Evolutionary conservation across 208 protist genomes (phyloP).

Genomic region (Wallacemonas collosoma): DNA sequence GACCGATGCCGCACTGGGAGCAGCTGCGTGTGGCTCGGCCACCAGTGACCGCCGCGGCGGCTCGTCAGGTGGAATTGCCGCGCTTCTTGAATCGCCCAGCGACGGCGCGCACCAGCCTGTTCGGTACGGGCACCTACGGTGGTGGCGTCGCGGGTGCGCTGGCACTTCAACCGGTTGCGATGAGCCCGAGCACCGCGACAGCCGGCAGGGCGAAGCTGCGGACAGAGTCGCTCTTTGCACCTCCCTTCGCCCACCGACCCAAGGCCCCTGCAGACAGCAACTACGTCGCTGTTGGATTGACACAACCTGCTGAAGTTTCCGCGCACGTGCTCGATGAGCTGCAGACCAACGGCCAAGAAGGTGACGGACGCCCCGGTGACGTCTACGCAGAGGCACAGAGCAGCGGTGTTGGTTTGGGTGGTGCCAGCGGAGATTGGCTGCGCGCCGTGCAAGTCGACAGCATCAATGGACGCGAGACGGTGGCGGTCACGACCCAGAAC

Average conservation of each 20-base stretch:
- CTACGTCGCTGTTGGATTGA: slow-evolving; percentile 6
- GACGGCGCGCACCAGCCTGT: not conserved
- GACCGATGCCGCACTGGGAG: slow-evolving; percentile 3
- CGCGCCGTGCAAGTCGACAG: too few relatives aligned
- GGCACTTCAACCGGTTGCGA: not conserved
- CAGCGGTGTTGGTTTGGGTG: too few relatives aligned
- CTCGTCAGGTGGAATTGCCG: not conserved
- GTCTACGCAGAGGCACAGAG: too few relatives aligned
- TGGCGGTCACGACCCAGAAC: too few relatives aligned
- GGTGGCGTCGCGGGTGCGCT: too few relatives aligned
- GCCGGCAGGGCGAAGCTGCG: not conserved
- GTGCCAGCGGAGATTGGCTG: too few relatives aligned
- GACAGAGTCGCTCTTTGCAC: slow-evolving; percentile 13
- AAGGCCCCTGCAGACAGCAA: not conserved
- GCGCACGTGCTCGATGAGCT: not conserved
- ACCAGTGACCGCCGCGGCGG: not conserved
- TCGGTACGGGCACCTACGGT: too few relatives aligned
- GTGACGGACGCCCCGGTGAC: too few relatives aligned
- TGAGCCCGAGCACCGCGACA: not conserved
- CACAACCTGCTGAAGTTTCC: not conserved
- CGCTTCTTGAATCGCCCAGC: slow-evolving; percentile 10
- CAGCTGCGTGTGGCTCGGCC: not conserved
- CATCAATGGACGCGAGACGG: too few relatives aligned
- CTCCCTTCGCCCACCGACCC: slow-evolving; percentile 4
- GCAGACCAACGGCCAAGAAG: too few relatives aligned